Evolutionary conservation across 768 basidiomycete species (phyloP), one percentile per base, ranked within the genome.

Genomic region (Scleroderma bovista): DNA sequence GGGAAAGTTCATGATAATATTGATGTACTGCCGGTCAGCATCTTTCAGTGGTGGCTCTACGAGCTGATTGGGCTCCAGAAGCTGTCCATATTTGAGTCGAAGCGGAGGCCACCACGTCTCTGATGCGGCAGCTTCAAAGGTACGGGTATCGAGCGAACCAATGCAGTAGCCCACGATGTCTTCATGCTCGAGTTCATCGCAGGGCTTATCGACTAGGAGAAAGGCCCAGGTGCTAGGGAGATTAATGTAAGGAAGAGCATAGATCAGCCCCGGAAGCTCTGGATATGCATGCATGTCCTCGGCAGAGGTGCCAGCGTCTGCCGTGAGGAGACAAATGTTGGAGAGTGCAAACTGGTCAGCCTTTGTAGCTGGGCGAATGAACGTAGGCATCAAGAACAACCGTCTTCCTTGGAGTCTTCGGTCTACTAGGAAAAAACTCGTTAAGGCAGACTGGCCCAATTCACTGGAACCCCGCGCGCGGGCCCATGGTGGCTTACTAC

Each of bases 231-330:
- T 81, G 47, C 60, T 56, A n/a, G 80, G 76, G 15, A 85, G 66
- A 47, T 79, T 78, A 50, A 86, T 74, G 65, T 91, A 91, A 2
- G 88, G 88, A 41, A 87, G 76, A 3, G 88, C 83, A 59, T 83
- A 90, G 38, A 84, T 72, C 38, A 88, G 73, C 6, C 88, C 86
- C 11, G 79, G 82, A 31, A 89, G 78, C 55, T 85, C 83, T 12
- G 70, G 71, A 56, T 73, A 75, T 36, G 78, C 77, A 67, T 88
- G 84, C 24, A 81, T 69, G 33, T 57, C 57, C 63, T 81, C 80
- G 33, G 85, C 85, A 50, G 84, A 82, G 54, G 68, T 70, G 44
- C 88, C 88, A 19, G 84, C 85, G 47, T 86, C 75, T 17, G 77
- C 85, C 4, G 88, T 90, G 47, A 84, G 71, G 24, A 92, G 74